Conservation (phyloP, 2,329 filamentous ascomycete genomes). For the Alternaria sp. region DNA sequence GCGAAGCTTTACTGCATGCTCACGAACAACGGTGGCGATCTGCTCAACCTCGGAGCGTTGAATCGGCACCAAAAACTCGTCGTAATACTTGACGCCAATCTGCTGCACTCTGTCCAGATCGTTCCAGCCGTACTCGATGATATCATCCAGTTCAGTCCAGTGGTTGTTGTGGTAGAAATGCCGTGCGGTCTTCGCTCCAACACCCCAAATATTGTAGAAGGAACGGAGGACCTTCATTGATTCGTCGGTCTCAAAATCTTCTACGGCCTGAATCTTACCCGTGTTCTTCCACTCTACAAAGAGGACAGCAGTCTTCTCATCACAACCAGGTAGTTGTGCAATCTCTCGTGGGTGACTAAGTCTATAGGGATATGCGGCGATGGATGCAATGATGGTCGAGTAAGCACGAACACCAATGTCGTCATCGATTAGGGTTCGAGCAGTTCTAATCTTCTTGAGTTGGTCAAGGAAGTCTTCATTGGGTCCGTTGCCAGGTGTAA, state of each 20-base stretch:
- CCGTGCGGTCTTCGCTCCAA: slow-evolving; percentile 80
- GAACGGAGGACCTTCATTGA: slow-evolving; percentile 69
- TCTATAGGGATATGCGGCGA: slow-evolving; percentile 79
- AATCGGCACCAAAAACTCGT: slow-evolving; percentile 79
- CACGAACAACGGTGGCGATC: slow-evolving; percentile 70
- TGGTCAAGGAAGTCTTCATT: slow-evolving; percentile 79
- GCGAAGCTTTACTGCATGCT: slow-evolving; percentile 71
- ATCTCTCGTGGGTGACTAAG: slow-evolving; percentile 58
- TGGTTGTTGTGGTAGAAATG: slow-evolving; percentile 79
- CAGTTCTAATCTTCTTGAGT: slow-evolving; percentile 76
- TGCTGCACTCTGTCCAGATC: slow-evolving; percentile 81
- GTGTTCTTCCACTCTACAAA: slow-evolving; percentile 77
- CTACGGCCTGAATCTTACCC: slow-evolving; percentile 69
- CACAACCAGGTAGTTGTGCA: slow-evolving; percentile 75
- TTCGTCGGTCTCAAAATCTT: slow-evolving; percentile 69
- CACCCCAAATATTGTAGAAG: slow-evolving; percentile 93
- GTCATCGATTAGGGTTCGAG: slow-evolving; percentile 75
- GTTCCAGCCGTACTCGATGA: slow-evolving; percentile 83
- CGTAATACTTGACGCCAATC: slow-evolving; percentile 92
- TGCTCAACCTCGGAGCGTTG: slow-evolving; percentile 75
- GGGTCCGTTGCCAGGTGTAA: slow-evolving; percentile 72
- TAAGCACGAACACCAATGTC: slow-evolving; percentile 85
- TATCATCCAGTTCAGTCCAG: slow-evolving; percentile 85
- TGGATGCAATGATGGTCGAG: slow-evolving; percentile 81
- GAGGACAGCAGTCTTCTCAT: slow-evolving; percentile 77